A percentile compares a stretch with the other conserved stretches of the same genome.
phyloP scores from a whole-genome alignment of 768 basidiomycete species.

The Xerocomus spinulosus region DNA sequence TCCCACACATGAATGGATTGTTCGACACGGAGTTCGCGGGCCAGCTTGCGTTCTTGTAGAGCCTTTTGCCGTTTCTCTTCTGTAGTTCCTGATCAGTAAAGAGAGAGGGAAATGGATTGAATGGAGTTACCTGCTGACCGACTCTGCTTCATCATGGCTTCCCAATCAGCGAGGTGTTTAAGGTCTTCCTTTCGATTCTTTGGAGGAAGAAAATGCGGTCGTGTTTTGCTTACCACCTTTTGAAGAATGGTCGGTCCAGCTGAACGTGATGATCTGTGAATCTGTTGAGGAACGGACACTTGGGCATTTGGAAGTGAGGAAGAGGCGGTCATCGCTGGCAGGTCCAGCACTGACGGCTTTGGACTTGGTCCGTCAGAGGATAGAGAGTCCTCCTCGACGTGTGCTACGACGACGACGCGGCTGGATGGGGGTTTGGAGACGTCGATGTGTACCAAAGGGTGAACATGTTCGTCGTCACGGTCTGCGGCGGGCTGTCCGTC shows the following conservation, averaged over 20 bases:
- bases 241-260: slow-evolving; percentile 68
- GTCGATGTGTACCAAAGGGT: slow-evolving; percentile 44
- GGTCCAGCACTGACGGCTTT: slow-evolving; percentile 15
- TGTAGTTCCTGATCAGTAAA: slow-evolving; percentile 23
- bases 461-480: slow-evolving; percentile 17
- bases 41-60: slow-evolving; percentile 55
- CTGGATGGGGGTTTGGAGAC: slow-evolving; percentile 33
- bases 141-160: slow-evolving; percentile 83
- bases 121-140: slow-evolving; percentile 55
- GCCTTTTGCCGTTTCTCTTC: slow-evolving; percentile 70
- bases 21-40: slow-evolving; percentile 64
- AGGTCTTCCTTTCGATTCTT: slow-evolving; percentile 72
- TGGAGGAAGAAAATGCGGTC: slow-evolving; percentile 83
- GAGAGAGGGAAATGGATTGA: background rate
- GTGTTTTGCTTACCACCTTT: slow-evolving; percentile 76
- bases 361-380: slow-evolving; percentile 1
- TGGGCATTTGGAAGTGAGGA: slow-evolving; percentile 26
- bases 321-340: slow-evolving; percentile 26
- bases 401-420: slow-evolving; percentile 23
- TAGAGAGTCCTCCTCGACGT: background rate
- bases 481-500: background rate
- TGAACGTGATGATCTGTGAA: slow-evolving; percentile 48
- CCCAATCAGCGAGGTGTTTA: slow-evolving; percentile 83
- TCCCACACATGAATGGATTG: slow-evolving; percentile 74
- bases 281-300: slow-evolving; percentile 15